phyloP scores from a whole-genome alignment of 2,329 filamentous ascomycete species.

The Phialophora verrucosa region DNA sequence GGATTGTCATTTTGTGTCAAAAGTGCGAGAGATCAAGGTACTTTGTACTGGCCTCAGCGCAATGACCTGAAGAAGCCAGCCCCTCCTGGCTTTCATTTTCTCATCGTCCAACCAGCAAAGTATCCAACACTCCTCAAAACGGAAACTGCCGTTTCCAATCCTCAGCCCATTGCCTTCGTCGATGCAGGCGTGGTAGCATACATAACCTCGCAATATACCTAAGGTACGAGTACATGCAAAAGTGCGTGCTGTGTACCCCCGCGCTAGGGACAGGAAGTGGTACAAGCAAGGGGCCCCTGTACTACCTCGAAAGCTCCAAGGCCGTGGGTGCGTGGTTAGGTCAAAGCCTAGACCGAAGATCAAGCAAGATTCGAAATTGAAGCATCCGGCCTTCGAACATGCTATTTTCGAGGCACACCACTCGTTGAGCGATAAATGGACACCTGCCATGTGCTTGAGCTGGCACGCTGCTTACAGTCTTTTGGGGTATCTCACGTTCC shows the following conservation, averaged over 20 bases:
- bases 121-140: background rate
- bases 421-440: background rate
- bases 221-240: background rate
- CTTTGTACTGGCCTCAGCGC: background rate
- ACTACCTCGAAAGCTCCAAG: background rate
- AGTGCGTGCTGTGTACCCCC: background rate
- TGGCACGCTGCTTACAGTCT: background rate
- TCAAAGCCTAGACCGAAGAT: background rate
- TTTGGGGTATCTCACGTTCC: background rate
- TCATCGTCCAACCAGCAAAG: background rate
- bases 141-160: background rate
- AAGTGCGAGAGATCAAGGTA: background rate
- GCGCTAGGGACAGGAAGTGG: background rate
- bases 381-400: background rate
- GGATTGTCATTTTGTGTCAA: background rate
- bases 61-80: background rate
- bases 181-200: background rate
- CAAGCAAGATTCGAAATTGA: background rate
- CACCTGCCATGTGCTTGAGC: background rate
- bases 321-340: background rate
- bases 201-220: background rate
- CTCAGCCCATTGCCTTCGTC: background rate
- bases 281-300: background rate
- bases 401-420: background rate
- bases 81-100: background rate